Percentiles rank a stretch among this genome's conserved stretches.
These are phyloP conservation scores for Trifolium repens DNA, from an alignment of 306 rosid species.

Conservation along the genomic window DNA sequence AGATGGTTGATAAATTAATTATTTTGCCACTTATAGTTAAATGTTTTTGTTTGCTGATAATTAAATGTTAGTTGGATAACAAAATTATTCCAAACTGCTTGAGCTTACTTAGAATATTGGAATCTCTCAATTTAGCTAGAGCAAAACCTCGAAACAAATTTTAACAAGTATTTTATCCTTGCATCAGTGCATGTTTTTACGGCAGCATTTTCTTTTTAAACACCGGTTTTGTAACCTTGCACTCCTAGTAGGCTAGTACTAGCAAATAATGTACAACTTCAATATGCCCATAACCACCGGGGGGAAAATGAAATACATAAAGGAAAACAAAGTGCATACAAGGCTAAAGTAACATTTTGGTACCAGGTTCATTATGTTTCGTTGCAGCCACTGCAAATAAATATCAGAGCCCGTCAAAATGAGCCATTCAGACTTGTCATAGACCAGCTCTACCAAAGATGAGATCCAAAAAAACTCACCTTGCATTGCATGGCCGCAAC, in stretches of 20 bases:
- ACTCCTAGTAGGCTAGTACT: conserved; percentile 27
- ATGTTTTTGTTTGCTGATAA: too few relatives aligned
- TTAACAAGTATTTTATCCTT: conserved; percentile 32
- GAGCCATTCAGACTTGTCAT: conserved; percentile 38
- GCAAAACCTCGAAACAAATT: conserved; percentile 1
- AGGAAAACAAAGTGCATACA: conserved; percentile 33
- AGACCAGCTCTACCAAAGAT: conserved; percentile 42
- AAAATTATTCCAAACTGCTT: too few relatives aligned
- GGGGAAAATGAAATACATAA: conserved; percentile 25
- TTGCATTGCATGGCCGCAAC: conserved; percentile 30
- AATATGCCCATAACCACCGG: conserved; percentile 23
- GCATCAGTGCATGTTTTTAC: conserved; percentile 16
- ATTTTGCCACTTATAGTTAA: too few relatives aligned
- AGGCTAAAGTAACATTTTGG: conserved; percentile 49
- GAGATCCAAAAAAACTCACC: conserved; percentile 38
- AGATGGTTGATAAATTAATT: too few relatives aligned
- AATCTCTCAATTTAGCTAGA: neutral
- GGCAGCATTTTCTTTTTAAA: conserved; percentile 37
- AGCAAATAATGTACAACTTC: conserved; percentile 54
- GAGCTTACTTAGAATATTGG: neutral
- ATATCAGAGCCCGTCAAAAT: conserved; percentile 29
- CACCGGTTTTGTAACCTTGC: conserved; percentile 33
- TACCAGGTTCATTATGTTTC: conserved; percentile 47
- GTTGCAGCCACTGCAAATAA: conserved; percentile 43
- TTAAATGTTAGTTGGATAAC: too few relatives aligned